Evolutionary conservation across 176 grass and related monocot species (phyloP), one percentile per base, ranked within the genome.

Genomic region (Zea luxurians): DNA sequence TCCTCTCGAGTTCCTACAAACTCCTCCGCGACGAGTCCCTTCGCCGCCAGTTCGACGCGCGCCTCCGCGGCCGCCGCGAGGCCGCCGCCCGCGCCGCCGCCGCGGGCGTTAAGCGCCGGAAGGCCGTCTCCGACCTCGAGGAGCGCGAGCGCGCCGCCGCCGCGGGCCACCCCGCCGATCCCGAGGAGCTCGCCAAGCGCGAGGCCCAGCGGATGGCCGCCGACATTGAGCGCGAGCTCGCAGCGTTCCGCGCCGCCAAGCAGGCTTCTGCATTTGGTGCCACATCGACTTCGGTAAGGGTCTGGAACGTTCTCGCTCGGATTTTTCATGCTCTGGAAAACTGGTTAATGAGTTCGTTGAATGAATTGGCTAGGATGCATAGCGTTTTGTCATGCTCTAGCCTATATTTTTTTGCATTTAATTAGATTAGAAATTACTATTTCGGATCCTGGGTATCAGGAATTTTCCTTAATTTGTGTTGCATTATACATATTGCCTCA

Each of bases 1-100:
- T 40, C 35, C 96, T 99, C 62, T 73, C 71, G 7, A 64, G 80
- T 74, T 94, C 91, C 15, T 95, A 95, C 80, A 85, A 90, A 40
- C 6, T 95, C 60, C 79, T 98, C 55, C 80, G 84, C 1, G 92
- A 95, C 64, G 92, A 99, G 74, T 70, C 86, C 16, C 48, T 80
- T n/a, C 87, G 91, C 69, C 83, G 85, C n/a, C 77, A 80, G 44
- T 94, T 98, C 48, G 89, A 94, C 64, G 91, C 78, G 4, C 85
- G 86, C 52, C 85, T 98, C 35, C 89, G 91, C 5, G 83, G 74
- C 42, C 80, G 74, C 17, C 89, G 89, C 11, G 89, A 94, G 81
- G 80, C 75, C 34, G 87, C 78, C 1, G 76, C 83, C 17, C 83
- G 85, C 13, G 74, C 89, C 61, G 77, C 66, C 10, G 77, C 80